phyloP scores from a whole-genome alignment of 1,139 yeast species.

The Geotrichum histeridarum region DNA sequence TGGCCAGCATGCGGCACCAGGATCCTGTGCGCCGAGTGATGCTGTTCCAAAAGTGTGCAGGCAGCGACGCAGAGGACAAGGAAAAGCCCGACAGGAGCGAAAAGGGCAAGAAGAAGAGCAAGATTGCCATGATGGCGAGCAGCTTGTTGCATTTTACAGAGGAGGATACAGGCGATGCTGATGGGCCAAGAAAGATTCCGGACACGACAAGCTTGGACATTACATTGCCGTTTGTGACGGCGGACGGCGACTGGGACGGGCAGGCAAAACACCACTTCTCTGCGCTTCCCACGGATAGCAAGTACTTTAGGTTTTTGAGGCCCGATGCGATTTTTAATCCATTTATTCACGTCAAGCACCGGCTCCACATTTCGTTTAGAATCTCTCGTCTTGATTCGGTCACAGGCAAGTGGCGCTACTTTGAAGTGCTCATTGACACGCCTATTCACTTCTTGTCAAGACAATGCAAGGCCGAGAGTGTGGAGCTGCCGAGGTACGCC shows the following conservation, averaged over 20 bases:
- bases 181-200: not conserved
- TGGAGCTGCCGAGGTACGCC: slow-evolving; percentile 65
- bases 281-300: slow-evolving; percentile 19
- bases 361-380: slow-evolving; percentile 72
- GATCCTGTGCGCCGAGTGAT: slow-evolving; percentile 32
- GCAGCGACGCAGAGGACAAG: slow-evolving; percentile 9
- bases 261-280: slow-evolving; percentile 23
- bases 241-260: slow-evolving; percentile 22
- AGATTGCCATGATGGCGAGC: slow-evolving; percentile 8
- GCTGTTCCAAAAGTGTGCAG: slow-evolving; percentile 33
- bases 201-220: slow-evolving; percentile 14
- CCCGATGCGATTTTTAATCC: slow-evolving; percentile 68
- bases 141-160: slow-evolving; percentile 12
- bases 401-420: slow-evolving; percentile 57
- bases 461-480: slow-evolving; percentile 60
- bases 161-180: not conserved
- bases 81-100: slow-evolving; percentile 9
- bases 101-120: slow-evolving; percentile 11
- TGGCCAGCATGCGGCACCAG: slow-evolving; percentile 27
- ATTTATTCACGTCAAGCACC: slow-evolving; percentile 66
- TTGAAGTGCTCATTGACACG: slow-evolving; percentile 84
- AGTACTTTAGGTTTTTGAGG: slow-evolving; percentile 37
- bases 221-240: slow-evolving; percentile 26
- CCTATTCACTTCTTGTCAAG: slow-evolving; percentile 71
- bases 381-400: slow-evolving; percentile 55